Base-by-base conservation (phyloP, 352 stramenopile genomes). In the Pythium scleroteichum region DNA sequence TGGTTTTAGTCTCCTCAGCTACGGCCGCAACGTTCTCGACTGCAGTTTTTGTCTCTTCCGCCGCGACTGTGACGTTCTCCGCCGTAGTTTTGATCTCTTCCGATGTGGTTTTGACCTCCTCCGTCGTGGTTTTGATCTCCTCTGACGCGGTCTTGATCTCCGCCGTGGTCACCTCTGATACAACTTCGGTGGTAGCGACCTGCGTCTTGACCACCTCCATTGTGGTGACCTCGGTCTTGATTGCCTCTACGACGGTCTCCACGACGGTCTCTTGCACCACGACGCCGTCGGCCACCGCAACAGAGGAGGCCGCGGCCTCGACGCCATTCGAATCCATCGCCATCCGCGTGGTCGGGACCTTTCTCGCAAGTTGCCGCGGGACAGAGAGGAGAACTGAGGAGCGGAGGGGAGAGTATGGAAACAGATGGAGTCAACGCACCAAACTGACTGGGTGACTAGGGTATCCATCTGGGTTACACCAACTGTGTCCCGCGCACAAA, bases 301-400 rank as follows among this genome's bases (percentile, higher is more conserved):
- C 41, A 13, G 52, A 50, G 38, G 52, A n/a, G 20, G 45, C 33
- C 20, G 48, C 40, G 22, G 57, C 57, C 47, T 64, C 57, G 13
- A 56, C 47, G 48, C 57, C 57, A 26, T 44, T 61, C 3, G 60
- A 67, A 22, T 67, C 60, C 60, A 61, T 67, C 45, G 60, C 53
- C 60, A 67, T 66, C 9, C 14, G 10, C 32, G 5, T 41, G 24
- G 10, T 49, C 7, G 19, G 44, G n/a, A n/a, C 46, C 20, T 58
- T 46, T 51, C n/a, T 27, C 40, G 26, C 40, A 62, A 62, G 60
- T 67, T 67, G 60, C 52, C 35, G 47, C 17, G 9, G 22, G 16
- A 29, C 17, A 33, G 8, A 38, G 29, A 41, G 44, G 41, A 57
- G 23, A 23, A 22, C 23, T 45, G 48, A 42, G 56, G 47, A 40